Evolutionary conservation across 1,139 yeast genomes (phyloP).

Genomic region (Meyerozyma smithsonii): DNA sequence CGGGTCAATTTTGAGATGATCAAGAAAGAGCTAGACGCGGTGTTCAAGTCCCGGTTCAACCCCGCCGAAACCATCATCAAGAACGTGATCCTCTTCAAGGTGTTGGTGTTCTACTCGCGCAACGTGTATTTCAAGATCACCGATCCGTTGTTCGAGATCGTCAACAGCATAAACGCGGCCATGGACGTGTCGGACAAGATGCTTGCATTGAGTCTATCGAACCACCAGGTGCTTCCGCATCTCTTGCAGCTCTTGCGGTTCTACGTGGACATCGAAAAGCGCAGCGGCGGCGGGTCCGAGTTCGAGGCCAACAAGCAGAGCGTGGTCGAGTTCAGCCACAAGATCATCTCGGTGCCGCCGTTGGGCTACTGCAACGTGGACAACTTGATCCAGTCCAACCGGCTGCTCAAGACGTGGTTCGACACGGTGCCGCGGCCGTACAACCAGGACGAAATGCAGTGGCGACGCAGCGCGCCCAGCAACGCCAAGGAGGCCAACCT

Average conservation of each 20-base stretch:
- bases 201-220: conserved; percentile 28
- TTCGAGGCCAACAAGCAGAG: not conserved
- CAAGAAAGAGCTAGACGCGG: not conserved
- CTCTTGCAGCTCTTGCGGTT: conserved; percentile 30
- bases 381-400: conserved; percentile 2
- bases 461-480: not conserved
- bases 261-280: conserved; percentile 17
- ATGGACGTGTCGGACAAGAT: conserved; percentile 20
- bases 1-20: not conserved
- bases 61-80: conserved; percentile 17
- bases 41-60: conserved; percentile 3
- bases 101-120: conserved; percentile 26
- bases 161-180: conserved; percentile 18
- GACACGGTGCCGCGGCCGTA: not conserved
- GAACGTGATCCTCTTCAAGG: conserved; percentile 26
- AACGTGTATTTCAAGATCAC: conserved; percentile 11
- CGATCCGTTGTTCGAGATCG: conserved; percentile 19
- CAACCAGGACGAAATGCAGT: not conserved
- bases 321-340: conserved; percentile 1
- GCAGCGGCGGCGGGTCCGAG: not conserved
- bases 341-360: not conserved
- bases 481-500: not conserved
- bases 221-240: conserved; percentile 33
- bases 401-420: not conserved
- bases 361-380: conserved; percentile 1